Base-by-base conservation (phyloP, 352 stramenopile genomes). In the Poterioochromonas sp. region DNA sequence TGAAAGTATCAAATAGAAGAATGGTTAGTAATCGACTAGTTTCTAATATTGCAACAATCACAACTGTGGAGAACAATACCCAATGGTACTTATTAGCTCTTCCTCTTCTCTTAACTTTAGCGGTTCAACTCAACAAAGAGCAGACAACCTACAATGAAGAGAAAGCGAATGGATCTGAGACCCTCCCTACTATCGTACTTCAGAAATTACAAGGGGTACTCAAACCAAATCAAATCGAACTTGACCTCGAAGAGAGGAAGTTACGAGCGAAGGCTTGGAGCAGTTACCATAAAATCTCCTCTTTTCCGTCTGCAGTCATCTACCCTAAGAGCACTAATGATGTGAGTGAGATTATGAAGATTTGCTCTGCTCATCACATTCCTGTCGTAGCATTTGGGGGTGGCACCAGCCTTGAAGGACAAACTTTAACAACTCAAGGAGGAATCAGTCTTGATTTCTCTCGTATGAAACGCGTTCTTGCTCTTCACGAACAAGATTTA, bases 341-440 rank as follows among this genome's bases (percentile, higher is more conserved):
- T 81, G 90, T 98, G 35, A 80, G 86, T 5, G 83, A 89, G 44
- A 88, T 98, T 73, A 79, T 98, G 41, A 91, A 92, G 82, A 90
- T 94, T 77, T 97, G 92, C 80, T 79, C 86, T 44, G 82, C 87
- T 32, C 79, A 83, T 63, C 32, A 80, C 37, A 94, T 94, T 51
- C 91, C 94, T 18, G 88, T 98, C 26, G 95, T 98, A 77, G 89
- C 94, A 3, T 99, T 96, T 85, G 95, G 93, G 41, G 90, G 87
- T 0, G 93, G 90, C 37, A 94, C 88, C 51, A 96, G 88, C 32
- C 83, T 99, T 0, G 95, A 99, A 85, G 95, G 95, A 15, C 95
- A 99, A 83, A 92, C 97, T n/a, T 90, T 88, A 5, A 88, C 92
- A 34, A 85, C 91, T 3, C 77, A 90, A 53, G 91, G 92, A 35